Base-by-base conservation (phyloP, 2,329 filamentous ascomycete species). In the Teratosphaeria gauchensis region DNA sequence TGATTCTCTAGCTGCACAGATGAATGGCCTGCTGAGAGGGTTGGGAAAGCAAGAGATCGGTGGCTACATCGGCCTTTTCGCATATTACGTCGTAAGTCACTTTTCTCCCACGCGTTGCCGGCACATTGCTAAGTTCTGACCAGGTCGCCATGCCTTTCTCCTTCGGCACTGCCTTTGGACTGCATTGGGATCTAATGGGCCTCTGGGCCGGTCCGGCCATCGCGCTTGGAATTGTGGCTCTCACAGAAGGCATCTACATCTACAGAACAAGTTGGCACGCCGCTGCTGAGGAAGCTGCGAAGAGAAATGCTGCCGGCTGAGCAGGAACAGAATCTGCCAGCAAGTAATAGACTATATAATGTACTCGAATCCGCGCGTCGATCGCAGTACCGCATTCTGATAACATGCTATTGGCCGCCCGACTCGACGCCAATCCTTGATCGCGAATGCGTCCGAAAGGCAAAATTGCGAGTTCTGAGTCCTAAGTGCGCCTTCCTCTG, bases 1-100 rank as follows among this genome's bases (percentile, higher is more conserved):
- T 66, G 92, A 99, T 72, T 85, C 88, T 1, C 72, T 95, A 19
- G 84, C 89, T 0, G 83, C 88, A 2, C 87, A 87, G 46, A 90
- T 89, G 59, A 92, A 94, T 68, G 92, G 92, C 31, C 80, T 96
- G 46, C 80, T 97, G 31, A 83, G 94, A 51, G 92, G 92, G 12
- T 82, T 97, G 16, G 94, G 94, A 2, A 84, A 89, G 59, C 92
- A 97, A 73, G 86, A 90, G 63, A 85, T 97, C 58, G 92, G 92
- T 12, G 92, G 92, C 0, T 96, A 92, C 66, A 86, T 92, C 7
- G 95, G 94, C 68, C 75, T 97, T 2, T 83, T 90, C 55, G 86
- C 87, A 24, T 96, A 96, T 76, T 99, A 97, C 73, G 77, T 83
- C 19, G 81, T 72, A 65, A 63, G 70, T 71, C 11, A 16, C 21